phyloP scores from a whole-genome alignment of 2,329 filamentous ascomycete species.

The Xylariaceae sp. region DNA sequence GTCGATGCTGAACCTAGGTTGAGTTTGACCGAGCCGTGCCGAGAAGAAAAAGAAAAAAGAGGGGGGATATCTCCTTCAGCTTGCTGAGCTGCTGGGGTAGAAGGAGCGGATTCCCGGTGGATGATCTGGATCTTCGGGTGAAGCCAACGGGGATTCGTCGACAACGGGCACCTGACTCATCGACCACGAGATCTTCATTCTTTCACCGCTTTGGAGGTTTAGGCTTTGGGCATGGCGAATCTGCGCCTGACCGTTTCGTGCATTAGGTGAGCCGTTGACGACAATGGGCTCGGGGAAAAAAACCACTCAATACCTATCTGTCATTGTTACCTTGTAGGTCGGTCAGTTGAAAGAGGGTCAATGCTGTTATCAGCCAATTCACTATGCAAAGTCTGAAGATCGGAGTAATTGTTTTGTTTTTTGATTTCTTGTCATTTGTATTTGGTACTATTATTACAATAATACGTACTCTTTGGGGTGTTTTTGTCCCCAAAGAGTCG shows the following conservation, averaged over 20 bases:
- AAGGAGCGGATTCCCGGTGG: not conserved
- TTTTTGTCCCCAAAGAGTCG: slow-evolving; percentile 28
- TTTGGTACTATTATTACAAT: slow-evolving; percentile 26
- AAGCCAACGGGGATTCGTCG: not conserved
- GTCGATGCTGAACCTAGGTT: not conserved
- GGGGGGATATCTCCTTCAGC: too few species aligned
- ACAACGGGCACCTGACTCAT: not conserved
- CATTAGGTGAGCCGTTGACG: not conserved
- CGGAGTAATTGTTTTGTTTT: slow-evolving; percentile 9
- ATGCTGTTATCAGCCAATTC: not conserved
- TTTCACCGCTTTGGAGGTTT: slow-evolving; percentile 2
- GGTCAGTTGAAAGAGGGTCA: not conserved
- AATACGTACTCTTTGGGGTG: slow-evolving; percentile 21
- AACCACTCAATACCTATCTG: not conserved
- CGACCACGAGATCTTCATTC: slow-evolving; percentile 2
- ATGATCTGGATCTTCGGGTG: not conserved
- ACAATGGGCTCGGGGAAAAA: not conserved
- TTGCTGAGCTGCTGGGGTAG: too few species aligned
- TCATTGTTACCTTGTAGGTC: not conserved
- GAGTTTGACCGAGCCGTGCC: not conserved
- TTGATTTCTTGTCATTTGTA: not conserved
- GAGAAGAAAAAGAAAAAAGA: not conserved
- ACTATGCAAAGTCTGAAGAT: not conserved
- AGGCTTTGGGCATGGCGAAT: not conserved
- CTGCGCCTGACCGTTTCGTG: not conserved